These are phyloP conservation scores for Lolium multiflorum DNA, from an alignment of 176 grass and related monocot species.

Conservation along the genomic window DNA sequence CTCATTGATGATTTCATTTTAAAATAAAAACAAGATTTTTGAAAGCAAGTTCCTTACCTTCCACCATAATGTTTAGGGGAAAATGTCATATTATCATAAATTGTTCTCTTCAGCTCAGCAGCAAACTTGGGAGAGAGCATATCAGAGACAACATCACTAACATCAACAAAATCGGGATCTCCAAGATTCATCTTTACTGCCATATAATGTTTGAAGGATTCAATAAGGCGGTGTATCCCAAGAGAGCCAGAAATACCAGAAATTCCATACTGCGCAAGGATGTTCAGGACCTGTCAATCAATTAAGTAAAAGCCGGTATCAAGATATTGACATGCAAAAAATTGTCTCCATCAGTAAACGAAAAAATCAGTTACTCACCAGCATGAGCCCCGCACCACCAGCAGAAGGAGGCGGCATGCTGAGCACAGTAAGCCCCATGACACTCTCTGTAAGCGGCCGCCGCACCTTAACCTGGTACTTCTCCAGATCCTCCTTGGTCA, in stretches of 20 bases:
- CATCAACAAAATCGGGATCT: constrained; percentile 81
- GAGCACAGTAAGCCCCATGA: constrained; percentile 70
- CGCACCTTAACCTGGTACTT: constrained; percentile 73
- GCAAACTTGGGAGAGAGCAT: constrained; percentile 90
- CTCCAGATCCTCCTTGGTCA: constrained; percentile 68
- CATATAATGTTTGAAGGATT: constrained; percentile 81
- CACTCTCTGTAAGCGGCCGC: constrained; percentile 48
- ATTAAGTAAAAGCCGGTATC: background rate
- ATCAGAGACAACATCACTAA: constrained; percentile 62
- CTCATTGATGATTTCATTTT: background rate
- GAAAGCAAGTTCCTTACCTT: constrained; percentile 49
- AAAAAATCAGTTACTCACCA: constrained; percentile 53
- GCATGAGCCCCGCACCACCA: constrained; percentile 78
- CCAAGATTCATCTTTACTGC: constrained; percentile 81
- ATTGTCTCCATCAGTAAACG: background rate
- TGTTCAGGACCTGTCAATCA: constrained; percentile 74
- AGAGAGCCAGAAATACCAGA: constrained; percentile 69
- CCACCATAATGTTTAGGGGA: constrained; percentile 72
- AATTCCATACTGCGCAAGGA: constrained; percentile 83
- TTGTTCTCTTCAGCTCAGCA: constrained; percentile 84
- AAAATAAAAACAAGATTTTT: background rate
- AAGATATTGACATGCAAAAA: background rate
- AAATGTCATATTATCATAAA: constrained; percentile 86
- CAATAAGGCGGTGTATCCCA: constrained; percentile 81
- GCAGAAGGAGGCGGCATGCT: constrained; percentile 89